phyloP scores from a whole-genome alignment of 1,284 basidiomycete genomes.

The Cryptococcus sp. region DNA sequence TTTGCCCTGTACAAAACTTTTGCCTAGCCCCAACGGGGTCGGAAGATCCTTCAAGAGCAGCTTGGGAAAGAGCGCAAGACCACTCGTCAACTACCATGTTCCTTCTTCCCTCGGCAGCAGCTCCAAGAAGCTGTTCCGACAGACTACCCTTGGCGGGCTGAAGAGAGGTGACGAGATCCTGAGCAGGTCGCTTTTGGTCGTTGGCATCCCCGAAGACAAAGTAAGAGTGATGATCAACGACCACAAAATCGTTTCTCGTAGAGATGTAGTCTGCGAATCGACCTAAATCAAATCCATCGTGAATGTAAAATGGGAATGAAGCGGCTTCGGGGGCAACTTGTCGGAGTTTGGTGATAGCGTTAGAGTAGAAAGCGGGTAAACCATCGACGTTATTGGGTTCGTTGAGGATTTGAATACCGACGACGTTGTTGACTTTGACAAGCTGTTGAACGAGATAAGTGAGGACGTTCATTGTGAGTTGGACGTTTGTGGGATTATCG shows the following conservation, averaged over 20 bases:
- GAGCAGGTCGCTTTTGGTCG: constrained; percentile 14
- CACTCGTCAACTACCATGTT: constrained; percentile 69
- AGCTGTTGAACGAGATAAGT: constrained; percentile 58
- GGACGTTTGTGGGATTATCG: constrained; percentile 52
- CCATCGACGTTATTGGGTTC: constrained; percentile 54
- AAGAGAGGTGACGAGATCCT: constrained; percentile 50
- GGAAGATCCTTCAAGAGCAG: constrained; percentile 55
- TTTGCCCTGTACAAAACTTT: constrained; percentile 62
- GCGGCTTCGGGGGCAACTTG: constrained; percentile 51
- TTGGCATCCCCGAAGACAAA: constrained; percentile 30
- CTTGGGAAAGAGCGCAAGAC: constrained; percentile 63
- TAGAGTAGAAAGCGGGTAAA: constrained; percentile 40
- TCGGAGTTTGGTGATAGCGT: constrained; percentile 58
- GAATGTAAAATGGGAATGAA: constrained; percentile 64
- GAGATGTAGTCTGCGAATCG: constrained; percentile 58
- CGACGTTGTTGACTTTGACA: constrained; percentile 63
- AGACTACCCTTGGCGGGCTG: constrained; percentile 53
- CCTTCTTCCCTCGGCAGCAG: constrained; percentile 50
- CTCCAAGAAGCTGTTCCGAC: constrained; percentile 47
- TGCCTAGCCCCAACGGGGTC: constrained; percentile 53
- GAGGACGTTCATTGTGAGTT: constrained; percentile 60
- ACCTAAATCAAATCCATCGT: constrained; percentile 66
- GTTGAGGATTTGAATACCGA: constrained; percentile 72
- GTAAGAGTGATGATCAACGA: constrained; percentile 68
- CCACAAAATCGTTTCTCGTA: constrained; percentile 62